phyloP scores from a whole-genome alignment of 2,329 filamentous ascomycete species.

The Fusarium multiceps region DNA sequence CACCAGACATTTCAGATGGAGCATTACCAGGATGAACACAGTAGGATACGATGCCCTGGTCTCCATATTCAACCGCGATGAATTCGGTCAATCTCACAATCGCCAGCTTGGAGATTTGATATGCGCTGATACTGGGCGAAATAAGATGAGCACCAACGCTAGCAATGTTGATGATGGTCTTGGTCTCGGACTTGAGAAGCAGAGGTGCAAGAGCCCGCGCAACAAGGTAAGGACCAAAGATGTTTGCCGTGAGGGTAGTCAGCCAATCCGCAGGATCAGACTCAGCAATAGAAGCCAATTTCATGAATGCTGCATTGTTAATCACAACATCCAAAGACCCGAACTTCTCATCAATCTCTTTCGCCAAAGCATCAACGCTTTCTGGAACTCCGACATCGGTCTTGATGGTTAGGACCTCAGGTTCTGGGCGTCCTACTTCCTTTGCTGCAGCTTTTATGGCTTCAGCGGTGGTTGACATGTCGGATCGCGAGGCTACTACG shows the following conservation, averaged over 20 bases:
- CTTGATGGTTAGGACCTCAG: background rate
- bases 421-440: background rate
- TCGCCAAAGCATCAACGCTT: constrained; percentile 6
- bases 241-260: constrained; percentile 1
- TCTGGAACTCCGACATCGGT: constrained; percentile 9
- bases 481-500: constrained; percentile 1
- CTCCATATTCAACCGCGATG: constrained; percentile 16
- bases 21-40: constrained; percentile 29
- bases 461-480: background rate
- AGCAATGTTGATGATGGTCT: constrained; percentile 12
- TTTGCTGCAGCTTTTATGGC: constrained; percentile 4
- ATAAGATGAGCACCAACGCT: constrained; percentile 24
- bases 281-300: constrained; percentile 1
- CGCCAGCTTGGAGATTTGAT: constrained; percentile 33
- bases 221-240: constrained; percentile 16
- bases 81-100: constrained; percentile 32
- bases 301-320: constrained; percentile 26
- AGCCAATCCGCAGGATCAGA: constrained; percentile 18
- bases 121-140: constrained; percentile 19
- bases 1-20: constrained; percentile 17
- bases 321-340: constrained; percentile 13
- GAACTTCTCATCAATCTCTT: background rate
- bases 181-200: background rate
- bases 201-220: constrained; percentile 3
- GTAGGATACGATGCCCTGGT: background rate